These are phyloP conservation scores for Aureococcus anophagefferens DNA, from an alignment of 108 stramenopile genomes.

Conservation along the genomic window DNA sequence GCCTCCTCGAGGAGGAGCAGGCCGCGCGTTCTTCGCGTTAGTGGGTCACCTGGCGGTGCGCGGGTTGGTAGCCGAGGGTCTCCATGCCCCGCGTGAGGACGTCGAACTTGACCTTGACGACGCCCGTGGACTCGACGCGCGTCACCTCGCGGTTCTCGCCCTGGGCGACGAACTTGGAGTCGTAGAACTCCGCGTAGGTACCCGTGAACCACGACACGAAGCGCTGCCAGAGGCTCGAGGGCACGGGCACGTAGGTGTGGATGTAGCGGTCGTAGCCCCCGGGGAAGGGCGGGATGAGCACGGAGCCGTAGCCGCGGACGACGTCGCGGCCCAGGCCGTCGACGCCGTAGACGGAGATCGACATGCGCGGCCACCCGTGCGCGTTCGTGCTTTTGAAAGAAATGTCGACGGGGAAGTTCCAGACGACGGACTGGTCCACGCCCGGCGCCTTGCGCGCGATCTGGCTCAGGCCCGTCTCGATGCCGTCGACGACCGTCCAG, in stretches of 20 bases:
- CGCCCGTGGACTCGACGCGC: conserved; percentile 35
- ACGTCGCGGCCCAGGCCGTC: conserved; percentile 66
- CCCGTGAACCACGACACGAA: conserved; percentile 52
- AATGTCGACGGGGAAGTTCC: conserved; percentile 75
- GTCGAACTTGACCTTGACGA: conserved; percentile 44
- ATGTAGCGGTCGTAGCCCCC: conserved; percentile 43
- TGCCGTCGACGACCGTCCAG: conserved; percentile 62
- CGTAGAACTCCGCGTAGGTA: conserved; percentile 58
- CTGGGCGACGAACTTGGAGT: conserved; percentile 43
- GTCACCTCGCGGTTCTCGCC: conserved; percentile 46
- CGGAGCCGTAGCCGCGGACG: conserved; percentile 61
- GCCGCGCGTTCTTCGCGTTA: no score
- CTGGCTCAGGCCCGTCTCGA: conserved; percentile 49
- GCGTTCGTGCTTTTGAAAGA: conserved; percentile 68
- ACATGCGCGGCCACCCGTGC: conserved; percentile 73
- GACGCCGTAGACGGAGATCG: conserved; percentile 54
- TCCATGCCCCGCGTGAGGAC: conserved; percentile 47
- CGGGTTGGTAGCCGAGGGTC: conserved; percentile 43
- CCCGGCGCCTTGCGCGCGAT: conserved; percentile 20
- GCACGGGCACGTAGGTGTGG: conserved; percentile 56
- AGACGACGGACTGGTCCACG: conserved; percentile 45
- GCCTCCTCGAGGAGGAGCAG: no score
- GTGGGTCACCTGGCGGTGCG: no score
- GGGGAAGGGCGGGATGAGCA: conserved; percentile 53
- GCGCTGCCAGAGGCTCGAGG: conserved; percentile 34